Evolutionary conservation across 2,329 filamentous ascomycete genomes (phyloP).

Genomic region (Aspergillus pseudotamarii): DNA sequence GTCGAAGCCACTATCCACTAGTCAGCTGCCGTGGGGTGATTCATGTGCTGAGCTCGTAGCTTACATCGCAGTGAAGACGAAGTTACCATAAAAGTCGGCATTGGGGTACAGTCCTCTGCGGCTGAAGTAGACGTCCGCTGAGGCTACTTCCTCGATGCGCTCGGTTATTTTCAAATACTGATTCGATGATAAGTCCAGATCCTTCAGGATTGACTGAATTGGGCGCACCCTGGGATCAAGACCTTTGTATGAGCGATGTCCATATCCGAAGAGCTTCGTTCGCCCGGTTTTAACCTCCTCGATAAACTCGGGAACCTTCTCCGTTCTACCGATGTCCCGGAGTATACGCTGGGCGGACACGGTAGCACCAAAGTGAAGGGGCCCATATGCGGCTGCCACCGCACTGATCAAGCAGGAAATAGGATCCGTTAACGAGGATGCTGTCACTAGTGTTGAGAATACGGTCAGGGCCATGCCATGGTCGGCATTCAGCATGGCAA

Average conservation of each 20-base stretch:
- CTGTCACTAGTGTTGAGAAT: constrained; percentile 59
- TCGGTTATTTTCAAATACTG: constrained; percentile 28
- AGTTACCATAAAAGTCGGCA: constrained; percentile 50
- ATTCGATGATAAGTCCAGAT: constrained; percentile 21
- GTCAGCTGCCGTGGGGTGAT: not conserved
- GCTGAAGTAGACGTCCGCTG: constrained; percentile 31
- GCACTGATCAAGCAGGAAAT: constrained; percentile 56
- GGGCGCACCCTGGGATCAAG: constrained; percentile 31
- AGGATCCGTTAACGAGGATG: constrained; percentile 59
- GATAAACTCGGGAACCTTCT: constrained; percentile 31
- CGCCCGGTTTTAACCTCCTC: constrained; percentile 31
- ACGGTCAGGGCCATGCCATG: constrained; percentile 63
- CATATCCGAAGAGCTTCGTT: constrained; percentile 34
- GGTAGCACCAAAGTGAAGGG: constrained; percentile 62
- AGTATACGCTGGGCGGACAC: constrained; percentile 56
- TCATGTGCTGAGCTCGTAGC: not conserved
- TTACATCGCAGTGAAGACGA: constrained; percentile 47
- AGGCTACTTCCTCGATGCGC: constrained; percentile 28
- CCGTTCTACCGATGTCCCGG: constrained; percentile 27
- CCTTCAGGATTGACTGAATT: constrained; percentile 29
- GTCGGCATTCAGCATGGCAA: constrained; percentile 61
- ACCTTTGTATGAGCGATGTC: constrained; percentile 36
- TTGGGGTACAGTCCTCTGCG: constrained; percentile 44
- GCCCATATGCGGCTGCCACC: constrained; percentile 58
- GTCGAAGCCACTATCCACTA: constrained; percentile 28